phyloP scores from a whole-genome alignment of 176 grass and related monocot genomes.

The Chloris gayana region DNA sequence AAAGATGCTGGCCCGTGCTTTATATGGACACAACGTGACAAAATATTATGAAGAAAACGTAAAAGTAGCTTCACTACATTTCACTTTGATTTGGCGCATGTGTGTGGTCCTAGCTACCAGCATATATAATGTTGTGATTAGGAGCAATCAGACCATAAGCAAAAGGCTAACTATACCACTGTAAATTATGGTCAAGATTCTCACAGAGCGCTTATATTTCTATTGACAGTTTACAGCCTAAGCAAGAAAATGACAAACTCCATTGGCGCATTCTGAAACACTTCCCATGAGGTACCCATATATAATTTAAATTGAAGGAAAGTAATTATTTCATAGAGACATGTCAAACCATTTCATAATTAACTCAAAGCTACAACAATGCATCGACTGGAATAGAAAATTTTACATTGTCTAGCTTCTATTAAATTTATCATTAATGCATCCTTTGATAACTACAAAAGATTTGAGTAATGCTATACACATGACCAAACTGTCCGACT shows the following conservation, averaged over 20 bases:
- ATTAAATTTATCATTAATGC: too few relatives aligned
- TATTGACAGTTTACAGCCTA: background rate
- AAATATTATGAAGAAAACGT: background rate
- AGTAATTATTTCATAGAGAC: too few relatives aligned
- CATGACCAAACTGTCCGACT: too few relatives aligned
- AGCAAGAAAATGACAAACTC: background rate
- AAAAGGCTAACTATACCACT: background rate
- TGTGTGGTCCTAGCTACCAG: background rate
- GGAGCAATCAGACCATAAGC: background rate
- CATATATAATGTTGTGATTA: background rate
- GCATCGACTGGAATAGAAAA: too few relatives aligned
- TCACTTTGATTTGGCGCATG: slow-evolving; percentile 6
- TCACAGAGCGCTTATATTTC: background rate
- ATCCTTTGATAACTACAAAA: too few relatives aligned
- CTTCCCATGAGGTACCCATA: background rate
- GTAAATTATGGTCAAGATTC: too few relatives aligned
- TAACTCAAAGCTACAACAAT: too few relatives aligned
- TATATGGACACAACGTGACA: background rate
- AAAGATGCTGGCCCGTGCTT: background rate
- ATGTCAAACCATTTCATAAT: too few relatives aligned
- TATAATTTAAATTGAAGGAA: background rate
- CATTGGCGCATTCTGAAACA: background rate
- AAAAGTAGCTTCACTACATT: background rate
- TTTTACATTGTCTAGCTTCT: too few relatives aligned
- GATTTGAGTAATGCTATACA: too few relatives aligned